Conservation (phyloP, 108 stramenopile genomes). For the Cyclotella choctawhatcheeana region DNA sequence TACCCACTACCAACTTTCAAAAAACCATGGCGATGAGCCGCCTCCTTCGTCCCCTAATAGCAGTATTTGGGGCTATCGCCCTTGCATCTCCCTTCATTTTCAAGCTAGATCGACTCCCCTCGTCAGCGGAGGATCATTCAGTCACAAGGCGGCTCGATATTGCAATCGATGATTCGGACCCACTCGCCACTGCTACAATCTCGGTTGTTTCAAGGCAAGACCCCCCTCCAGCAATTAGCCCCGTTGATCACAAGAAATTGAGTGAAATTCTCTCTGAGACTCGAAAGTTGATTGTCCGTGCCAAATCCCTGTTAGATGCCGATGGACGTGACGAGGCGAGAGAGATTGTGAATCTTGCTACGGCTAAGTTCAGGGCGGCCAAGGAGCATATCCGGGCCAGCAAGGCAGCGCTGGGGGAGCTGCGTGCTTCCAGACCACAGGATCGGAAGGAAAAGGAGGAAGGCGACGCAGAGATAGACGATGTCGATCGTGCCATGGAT, state of each 20-base stretch:
- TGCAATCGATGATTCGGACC: slow-evolving; percentile 14
- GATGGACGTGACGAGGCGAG: not conserved
- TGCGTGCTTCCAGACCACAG: not conserved
- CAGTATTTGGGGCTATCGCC: slow-evolving; percentile 3
- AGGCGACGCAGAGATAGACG: slow-evolving; percentile 3
- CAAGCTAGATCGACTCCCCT: slow-evolving; percentile 5
- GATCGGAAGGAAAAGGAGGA: not conserved
- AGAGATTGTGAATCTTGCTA: slow-evolving; percentile 28
- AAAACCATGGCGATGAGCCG: slow-evolving; percentile 4
- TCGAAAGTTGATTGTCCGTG: slow-evolving; percentile 17
- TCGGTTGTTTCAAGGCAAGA: slow-evolving; percentile 1
- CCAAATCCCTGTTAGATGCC: slow-evolving; percentile 14
- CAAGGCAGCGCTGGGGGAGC: not conserved
- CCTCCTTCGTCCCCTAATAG: not conserved
- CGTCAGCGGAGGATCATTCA: not conserved
- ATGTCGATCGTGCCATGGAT: slow-evolving; percentile 35
- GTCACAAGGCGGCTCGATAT: slow-evolving; percentile 19
- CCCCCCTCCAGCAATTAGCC: slow-evolving; percentile 13
- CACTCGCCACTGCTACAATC: slow-evolving; percentile 14
- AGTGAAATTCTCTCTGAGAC: slow-evolving; percentile 18
- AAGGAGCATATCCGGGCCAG: slow-evolving; percentile 9
- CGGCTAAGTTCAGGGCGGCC: slow-evolving; percentile 21
- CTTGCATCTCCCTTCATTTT: slow-evolving; percentile 1
- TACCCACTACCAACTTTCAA: no score
- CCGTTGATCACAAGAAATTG: slow-evolving; percentile 22